Evolutionary conservation across 257 asterid genomes (phyloP), one percentile per base, ranked within the genome.

Genomic region (Schizonepeta tenuifolia): DNA sequence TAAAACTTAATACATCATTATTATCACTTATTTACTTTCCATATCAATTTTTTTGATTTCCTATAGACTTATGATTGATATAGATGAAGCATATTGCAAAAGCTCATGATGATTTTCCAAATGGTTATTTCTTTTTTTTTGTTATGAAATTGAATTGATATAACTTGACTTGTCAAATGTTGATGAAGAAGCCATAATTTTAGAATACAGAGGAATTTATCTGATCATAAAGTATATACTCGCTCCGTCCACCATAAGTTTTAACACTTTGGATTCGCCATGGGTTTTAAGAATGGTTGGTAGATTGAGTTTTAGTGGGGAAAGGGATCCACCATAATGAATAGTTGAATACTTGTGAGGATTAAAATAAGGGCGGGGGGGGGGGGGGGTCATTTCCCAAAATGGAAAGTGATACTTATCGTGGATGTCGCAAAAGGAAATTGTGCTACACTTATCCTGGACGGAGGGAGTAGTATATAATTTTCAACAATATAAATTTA

Each of bases 1-100:
- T 94, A 57, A 82, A 54, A 55, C 43, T 59, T 70, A 67, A 65
- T 65, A 46, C 47, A 53, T 66, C 44, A 26, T 75, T 75, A 50
- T 54, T 59, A 47, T 70, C 33, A 28, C 33, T 60, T 40, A 15
- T 69, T 72, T 31, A 31, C 66, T 62, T 51, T 65, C 36, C 67
- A 36, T 73, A 68, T 33, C 59, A 74, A 68, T 46, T 62, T 77
- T 47, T 15, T 24, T n/a, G n/a, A 24, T 61, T 36, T 69, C 26
- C 35, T 44, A 9, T 7, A 54, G 51, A 49, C 65, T 65, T 54
- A 43, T 71, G 76, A 75, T 67, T 71, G 71, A 66, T 82, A 14
- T 73, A 11, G 67, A 31, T 65, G 70, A 67, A 56, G 43, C 69
- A 70, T 44, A 53, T 65, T 54, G 26, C 68, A 61, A 57, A 56